Evolutionary conservation across 306 rosid species (phyloP).

Genomic region (Begonia fuchsioides): DNA sequence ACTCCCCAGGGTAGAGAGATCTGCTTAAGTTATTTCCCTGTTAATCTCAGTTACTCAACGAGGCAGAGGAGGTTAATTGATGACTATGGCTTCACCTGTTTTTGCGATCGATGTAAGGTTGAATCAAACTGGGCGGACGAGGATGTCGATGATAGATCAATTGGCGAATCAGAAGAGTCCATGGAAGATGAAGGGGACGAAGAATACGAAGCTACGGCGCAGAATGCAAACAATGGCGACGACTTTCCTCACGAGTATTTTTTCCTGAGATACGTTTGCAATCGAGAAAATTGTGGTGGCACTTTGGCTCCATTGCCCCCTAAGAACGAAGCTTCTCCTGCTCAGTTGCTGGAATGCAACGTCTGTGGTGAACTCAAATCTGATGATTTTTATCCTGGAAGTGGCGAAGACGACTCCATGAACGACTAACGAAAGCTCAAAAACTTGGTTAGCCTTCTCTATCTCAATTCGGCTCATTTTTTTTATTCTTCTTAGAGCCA

Average conservation of each 20-base stretch:
- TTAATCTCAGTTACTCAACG: constrained; percentile 32
- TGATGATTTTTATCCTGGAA: constrained; percentile 14
- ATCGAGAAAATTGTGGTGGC: constrained; percentile 48
- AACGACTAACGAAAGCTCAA: constrained; percentile 9
- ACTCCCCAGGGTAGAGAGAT: constrained; percentile 75
- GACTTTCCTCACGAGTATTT: constrained; percentile 76
- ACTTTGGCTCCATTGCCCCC: constrained; percentile 67
- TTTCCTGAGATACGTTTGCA: constrained; percentile 59
- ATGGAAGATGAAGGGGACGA: constrained; percentile 15
- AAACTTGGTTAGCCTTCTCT: too few relatives aligned
- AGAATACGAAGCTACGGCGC: constrained; percentile 4
- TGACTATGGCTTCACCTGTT: constrained; percentile 68
- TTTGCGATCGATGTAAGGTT: constrained; percentile 64
- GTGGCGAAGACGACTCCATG: constrained; percentile 27
- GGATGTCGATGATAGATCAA: constrained; percentile 24
- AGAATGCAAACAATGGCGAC: constrained; percentile 3
- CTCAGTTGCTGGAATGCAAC: constrained; percentile 54
- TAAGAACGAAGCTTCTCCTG: constrained; percentile 16
- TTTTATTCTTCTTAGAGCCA: too few relatives aligned
- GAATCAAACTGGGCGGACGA: constrained; percentile 65
- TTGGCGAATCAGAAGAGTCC: constrained; percentile 24
- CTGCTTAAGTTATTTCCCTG: constrained; percentile 80
- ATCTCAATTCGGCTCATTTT: too few relatives aligned
- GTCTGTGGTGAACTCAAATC: constrained; percentile 45
- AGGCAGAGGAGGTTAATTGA: constrained; percentile 57